Conservation (phyloP, 140 eudicot species). For the Cichorium intybus region DNA sequence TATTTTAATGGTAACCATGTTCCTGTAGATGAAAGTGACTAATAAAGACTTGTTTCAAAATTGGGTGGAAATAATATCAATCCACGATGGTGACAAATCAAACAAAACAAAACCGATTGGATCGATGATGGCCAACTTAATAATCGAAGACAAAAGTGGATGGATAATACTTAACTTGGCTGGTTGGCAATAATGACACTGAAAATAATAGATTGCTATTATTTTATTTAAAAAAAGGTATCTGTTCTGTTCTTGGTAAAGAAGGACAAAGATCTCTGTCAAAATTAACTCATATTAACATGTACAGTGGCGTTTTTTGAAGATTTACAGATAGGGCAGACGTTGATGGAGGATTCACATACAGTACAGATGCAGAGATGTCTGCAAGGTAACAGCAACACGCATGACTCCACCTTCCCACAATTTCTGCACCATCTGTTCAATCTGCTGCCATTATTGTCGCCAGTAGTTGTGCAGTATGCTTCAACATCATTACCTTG, state of each 20-base stretch:
- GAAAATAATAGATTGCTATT: not conserved
- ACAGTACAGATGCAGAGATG: slow-evolving; percentile 75
- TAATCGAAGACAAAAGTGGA: not conserved
- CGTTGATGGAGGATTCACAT: slow-evolving; percentile 57
- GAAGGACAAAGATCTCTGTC: too few relatives aligned
- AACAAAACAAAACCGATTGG: not conserved
- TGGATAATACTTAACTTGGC: not conserved
- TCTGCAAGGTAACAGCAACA: slow-evolving; percentile 78
- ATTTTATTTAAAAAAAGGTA: too few relatives aligned
- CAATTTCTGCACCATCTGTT: slow-evolving; percentile 60
- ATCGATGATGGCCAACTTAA: not conserved
- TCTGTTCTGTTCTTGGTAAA: not conserved
- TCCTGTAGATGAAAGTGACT: not conserved
- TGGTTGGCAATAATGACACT: not conserved
- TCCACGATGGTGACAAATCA: not conserved
- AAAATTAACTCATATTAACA: slow-evolving; percentile 51
- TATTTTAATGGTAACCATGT: not conserved
- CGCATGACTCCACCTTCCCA: slow-evolving; percentile 67
- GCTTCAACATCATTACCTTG: not conserved
- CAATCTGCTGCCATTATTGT: slow-evolving; percentile 14
- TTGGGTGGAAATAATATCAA: not conserved
- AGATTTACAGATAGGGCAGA: slow-evolving; percentile 73
- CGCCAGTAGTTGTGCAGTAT: slow-evolving; percentile 7
- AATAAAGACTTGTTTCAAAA: not conserved
- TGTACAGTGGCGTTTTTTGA: slow-evolving; percentile 60